Base-by-base conservation (phyloP, 441 rosid genomes). In the Omphalea diandra region DNA sequence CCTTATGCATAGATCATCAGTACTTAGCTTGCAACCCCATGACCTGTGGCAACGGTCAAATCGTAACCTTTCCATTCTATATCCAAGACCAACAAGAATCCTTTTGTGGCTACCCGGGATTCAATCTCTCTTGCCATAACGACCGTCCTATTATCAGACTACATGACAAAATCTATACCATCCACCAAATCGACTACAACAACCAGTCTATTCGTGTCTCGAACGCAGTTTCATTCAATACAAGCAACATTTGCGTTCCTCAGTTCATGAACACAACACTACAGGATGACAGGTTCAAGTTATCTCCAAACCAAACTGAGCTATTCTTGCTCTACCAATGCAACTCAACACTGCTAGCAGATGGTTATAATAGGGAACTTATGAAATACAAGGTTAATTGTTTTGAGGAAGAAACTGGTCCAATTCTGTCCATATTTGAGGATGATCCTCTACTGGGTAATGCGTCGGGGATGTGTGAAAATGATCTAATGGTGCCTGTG, bases 21-120 rank as follows among this genome's bases (percentile, higher is more conserved):
- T 83, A 63, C 71, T 0, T 7, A 12, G 72, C 71, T 59, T 87
- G 90, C 78, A 78, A 65, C 14, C 79, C 80, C 26, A 65, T 40
- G 47, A 43, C 15, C 35, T 87, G 92, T 20, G 81, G 84, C 3
- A 74, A 73, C 43, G 82, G 67, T 43, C 80, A 63, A 43, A 58
- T 1, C 54, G 80, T 87, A 54, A 61, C 22, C 40, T 88, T 63
- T 47, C 93, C 88, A 0, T 88, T 88, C 68, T 79, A 29, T 24
- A 73, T 84, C 69, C 24, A 20, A 44, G 31, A 1, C n/a, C 63
- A 31, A 36, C 84, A 74, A 43, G 61, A 65, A 31, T 0, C 58
- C 52, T 77, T 7, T 59, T 86, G 90, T 49, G 90, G 90, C 35
- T 71, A 61, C 67, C 93, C 93, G 3, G 81, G 88, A 46, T 88